Percentiles rank a stretch among this genome's conserved stretches.
Conservation (phyloP, 2,329 filamentous ascomycete species). For the Arthroderma uncinatum region DNA sequence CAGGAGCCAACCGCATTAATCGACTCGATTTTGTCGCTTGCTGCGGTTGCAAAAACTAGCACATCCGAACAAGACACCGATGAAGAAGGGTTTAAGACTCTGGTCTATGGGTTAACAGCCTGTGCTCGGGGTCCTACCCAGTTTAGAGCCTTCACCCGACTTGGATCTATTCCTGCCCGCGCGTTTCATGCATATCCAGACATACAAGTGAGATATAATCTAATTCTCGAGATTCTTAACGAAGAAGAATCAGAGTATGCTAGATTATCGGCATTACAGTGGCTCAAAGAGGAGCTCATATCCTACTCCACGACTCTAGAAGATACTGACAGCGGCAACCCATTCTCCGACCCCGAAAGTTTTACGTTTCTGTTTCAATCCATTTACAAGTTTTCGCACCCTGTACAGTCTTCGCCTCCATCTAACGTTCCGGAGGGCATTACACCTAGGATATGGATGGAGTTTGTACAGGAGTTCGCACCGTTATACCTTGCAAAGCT, state of each 20-base stretch:
- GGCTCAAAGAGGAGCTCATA: conserved; percentile 48
- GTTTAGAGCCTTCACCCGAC: conserved; percentile 26
- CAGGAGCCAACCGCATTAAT: conserved; percentile 39
- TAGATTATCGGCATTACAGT: conserved; percentile 47
- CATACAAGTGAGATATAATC: conserved; percentile 40
- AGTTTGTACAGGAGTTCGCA: conserved; percentile 37
- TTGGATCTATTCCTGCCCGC: conserved; percentile 27
- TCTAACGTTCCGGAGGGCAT: conserved; percentile 16
- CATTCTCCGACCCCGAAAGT: conserved; percentile 28
- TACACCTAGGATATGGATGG: conserved; percentile 30
- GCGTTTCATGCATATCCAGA: conserved; percentile 44
- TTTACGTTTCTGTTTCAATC: conserved; percentile 38
- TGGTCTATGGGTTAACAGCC: conserved; percentile 39
- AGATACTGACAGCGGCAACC: conserved; percentile 3
- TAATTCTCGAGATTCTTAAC: conserved; percentile 46
- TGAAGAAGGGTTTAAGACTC: conserved; percentile 43
- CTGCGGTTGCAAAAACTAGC: conserved; percentile 40
- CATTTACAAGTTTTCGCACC: conserved; percentile 33
- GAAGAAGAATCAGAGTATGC: conserved; percentile 44
- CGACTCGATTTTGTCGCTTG: conserved; percentile 44
- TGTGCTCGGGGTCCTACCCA: conserved; percentile 22
- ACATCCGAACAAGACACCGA: conserved; percentile 32
- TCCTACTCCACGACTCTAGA: background rate
- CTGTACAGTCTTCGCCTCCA: conserved; percentile 19
- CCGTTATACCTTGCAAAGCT: conserved; percentile 45